Base-by-base conservation (phyloP, 2,329 filamentous ascomycete genomes). In the Clarireedia monteithiana region DNA sequence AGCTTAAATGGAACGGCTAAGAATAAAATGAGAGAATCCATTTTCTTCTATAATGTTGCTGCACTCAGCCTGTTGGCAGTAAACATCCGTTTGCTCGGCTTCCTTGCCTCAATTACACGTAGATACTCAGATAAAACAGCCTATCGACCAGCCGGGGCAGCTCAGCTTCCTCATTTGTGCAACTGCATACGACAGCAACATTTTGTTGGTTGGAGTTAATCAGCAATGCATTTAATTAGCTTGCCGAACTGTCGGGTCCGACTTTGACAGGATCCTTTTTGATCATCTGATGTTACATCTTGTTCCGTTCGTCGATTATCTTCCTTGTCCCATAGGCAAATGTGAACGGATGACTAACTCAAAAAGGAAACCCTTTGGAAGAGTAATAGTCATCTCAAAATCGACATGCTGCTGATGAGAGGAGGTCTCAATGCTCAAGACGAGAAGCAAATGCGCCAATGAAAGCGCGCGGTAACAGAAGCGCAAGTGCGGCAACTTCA, bases 11-110 rank as follows among this genome's bases (percentile, higher is more conserved):
- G n/a, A 15, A 53, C 51, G 5, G 38, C 20, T 24, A 53, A 48
- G n/a, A 48, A 53, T 53, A 39, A 53, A n/a, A 53, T 39, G 23
- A 53, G 36, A 53, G 44, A 30, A 48, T 39, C 40, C n/a, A 27
- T 39, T 20, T 27, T 39, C 17, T 27, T 42, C 26, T 2, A 42
- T 17, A 42, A 39, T 14, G 36, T 30, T 54, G 36, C 51, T 40
- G 39, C 24, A 17, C 44, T 42, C 51, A 39, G 34, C 51, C 45
- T 36, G 26, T 45, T 39, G 40, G 26, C 12, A 47, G 20, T 53
- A 23, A 12, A 47, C 20, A 34, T 53, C 27, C 27, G 27, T 14
- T n/a, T 38, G 30, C 26, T 23, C 20, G 9, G 27, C 20, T 48
- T 12, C 27, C 20, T 24, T n/a, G 30, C 20, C 50, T 23, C 50